Percentiles rank a stretch among this genome's conserved stretches.
Conservation (phyloP, 495 filamentous ascomycete species). For the Talaromyces liani region DNA sequence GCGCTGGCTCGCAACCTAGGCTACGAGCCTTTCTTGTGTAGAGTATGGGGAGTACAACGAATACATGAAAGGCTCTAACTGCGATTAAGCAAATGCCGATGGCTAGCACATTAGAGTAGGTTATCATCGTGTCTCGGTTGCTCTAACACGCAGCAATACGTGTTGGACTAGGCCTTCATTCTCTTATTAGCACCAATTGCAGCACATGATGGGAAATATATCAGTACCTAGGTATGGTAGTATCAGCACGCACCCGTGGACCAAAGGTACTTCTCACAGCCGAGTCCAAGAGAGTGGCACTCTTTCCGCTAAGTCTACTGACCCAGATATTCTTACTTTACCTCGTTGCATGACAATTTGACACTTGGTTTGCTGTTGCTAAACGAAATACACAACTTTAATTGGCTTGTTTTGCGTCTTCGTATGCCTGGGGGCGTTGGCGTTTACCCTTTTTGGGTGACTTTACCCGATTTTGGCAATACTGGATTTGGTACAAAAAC, state of each 20-base stretch:
- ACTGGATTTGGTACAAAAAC: neutral
- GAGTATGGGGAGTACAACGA: neutral
- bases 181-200: neutral
- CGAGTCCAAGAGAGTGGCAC: no score
- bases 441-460: neutral
- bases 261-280: no score
- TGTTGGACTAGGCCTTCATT: neutral
- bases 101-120: neutral
- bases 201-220: neutral
- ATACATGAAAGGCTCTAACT: neutral
- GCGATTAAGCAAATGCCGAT: neutral
- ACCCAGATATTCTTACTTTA: no score
- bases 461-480: neutral
- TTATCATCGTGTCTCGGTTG: neutral
- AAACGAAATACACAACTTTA: neutral
- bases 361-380: no score
- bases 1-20: conserved; percentile 20
- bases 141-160: neutral
- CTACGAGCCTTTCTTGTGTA: conserved; percentile 16
- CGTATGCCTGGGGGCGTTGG: no score
- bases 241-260: no score
- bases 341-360: no score
- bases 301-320: no score
- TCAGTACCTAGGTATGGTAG: neutral
- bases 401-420: neutral